phyloP scores from a whole-genome alignment of 257 asterid species.

The Solanum sitiens region DNA sequence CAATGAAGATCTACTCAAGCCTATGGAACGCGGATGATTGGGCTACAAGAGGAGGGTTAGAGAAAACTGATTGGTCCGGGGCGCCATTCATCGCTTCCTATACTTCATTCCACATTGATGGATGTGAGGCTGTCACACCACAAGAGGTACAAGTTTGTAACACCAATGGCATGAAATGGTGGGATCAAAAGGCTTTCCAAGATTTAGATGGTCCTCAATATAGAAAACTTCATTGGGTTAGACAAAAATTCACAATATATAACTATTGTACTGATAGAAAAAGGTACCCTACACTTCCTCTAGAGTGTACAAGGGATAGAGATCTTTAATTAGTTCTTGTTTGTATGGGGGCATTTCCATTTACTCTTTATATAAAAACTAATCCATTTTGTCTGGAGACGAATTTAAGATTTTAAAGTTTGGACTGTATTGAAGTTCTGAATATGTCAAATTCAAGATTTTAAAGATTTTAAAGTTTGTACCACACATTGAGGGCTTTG shows the following conservation, averaged over 20 bases:
- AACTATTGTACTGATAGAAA: constrained; percentile 24
- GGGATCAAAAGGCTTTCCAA: constrained; percentile 28
- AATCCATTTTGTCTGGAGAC: background rate
- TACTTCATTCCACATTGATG: constrained; percentile 25
- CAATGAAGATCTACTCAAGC: constrained; percentile 31
- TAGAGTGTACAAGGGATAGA: constrained; percentile 19
- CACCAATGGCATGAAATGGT: constrained; percentile 21
- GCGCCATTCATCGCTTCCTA: constrained; percentile 28
- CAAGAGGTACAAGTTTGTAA: constrained; percentile 14
- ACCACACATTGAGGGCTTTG: too few species aligned
- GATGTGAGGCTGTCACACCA: constrained; percentile 14
- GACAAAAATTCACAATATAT: constrained; percentile 18
- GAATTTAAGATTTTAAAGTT: background rate
- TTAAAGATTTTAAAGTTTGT: background rate
- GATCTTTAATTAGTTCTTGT: background rate
- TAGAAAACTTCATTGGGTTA: constrained; percentile 19
- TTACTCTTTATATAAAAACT: background rate
- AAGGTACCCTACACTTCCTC: constrained; percentile 13
- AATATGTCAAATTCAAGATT: background rate
- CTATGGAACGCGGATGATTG: constrained; percentile 34
- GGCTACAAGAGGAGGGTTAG: constrained; percentile 36
- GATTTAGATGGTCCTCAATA: constrained; percentile 22
- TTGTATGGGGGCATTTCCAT: background rate
- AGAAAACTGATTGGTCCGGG: constrained; percentile 25
- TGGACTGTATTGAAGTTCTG: background rate